These are phyloP conservation scores for Gossypium davidsonii DNA, from an alignment of 441 rosid genomes.

Conservation along the genomic window DNA sequence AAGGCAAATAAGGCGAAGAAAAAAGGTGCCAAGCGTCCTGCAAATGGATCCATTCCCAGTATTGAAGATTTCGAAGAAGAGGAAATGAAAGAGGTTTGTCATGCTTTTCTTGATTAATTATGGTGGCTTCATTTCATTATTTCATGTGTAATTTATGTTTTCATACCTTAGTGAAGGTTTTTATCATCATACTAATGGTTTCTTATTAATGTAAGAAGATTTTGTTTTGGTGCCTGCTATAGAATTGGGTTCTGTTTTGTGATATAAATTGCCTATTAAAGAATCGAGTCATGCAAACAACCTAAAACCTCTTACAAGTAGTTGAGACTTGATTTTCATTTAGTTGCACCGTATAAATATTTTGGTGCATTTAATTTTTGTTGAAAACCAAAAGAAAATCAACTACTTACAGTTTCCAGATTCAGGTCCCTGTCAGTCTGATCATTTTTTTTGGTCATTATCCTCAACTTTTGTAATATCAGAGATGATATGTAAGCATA, in stretches of 20 bases:
- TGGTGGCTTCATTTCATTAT: background rate
- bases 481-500: background rate
- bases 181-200: background rate
- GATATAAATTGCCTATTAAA: background rate
- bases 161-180: background rate
- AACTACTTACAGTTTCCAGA: background rate
- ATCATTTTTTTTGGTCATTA: background rate
- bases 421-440: background rate
- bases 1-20: slow-evolving; percentile 63
- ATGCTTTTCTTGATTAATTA: background rate
- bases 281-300: background rate
- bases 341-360: background rate
- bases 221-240: background rate
- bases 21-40: slow-evolving; percentile 64
- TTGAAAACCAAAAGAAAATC: background rate
- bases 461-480: background rate
- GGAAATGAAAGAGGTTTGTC: slow-evolving; percentile 65
- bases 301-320: background rate
- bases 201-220: background rate
- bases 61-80: slow-evolving; percentile 82
- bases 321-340: slow-evolving; percentile 6
- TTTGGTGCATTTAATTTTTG: slow-evolving; percentile 1
- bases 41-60: slow-evolving; percentile 47
- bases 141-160: background rate
- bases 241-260: background rate